Evolutionary conservation across 345 rosid species (phyloP).

Genomic region (Eucalyptus curtisii): DNA sequence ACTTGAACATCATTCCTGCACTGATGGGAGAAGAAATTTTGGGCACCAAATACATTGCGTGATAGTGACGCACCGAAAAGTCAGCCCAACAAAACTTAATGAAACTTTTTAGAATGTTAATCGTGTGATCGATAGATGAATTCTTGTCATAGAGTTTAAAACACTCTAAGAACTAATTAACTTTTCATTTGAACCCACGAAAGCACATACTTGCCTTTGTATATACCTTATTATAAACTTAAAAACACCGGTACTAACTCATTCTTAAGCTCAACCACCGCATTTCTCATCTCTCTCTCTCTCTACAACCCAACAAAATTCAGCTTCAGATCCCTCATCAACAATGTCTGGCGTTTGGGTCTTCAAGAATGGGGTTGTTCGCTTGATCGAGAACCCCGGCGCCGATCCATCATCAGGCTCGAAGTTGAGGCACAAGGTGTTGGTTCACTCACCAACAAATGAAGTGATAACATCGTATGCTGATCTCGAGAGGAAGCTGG

Average conservation of each 20-base stretch:
- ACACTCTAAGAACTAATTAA: neutral
- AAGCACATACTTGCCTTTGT: neutral
- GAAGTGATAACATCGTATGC: conserved; percentile 58
- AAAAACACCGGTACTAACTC: neutral
- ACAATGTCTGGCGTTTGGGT: conserved; percentile 80
- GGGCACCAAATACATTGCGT: neutral
- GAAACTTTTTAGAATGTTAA: neutral
- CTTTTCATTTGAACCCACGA: neutral
- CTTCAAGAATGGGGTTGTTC: conserved; percentile 54
- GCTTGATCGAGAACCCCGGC: conserved; percentile 43
- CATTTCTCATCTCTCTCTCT: conserved; percentile 11
- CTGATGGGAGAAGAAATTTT: neutral
- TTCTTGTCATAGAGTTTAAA: neutral
- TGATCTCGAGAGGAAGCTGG: conserved; percentile 38
- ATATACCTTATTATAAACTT: neutral
- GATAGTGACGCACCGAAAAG: neutral
- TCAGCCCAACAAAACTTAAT: too few relatives aligned
- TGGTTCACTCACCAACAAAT: conserved; percentile 32
- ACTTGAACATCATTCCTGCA: neutral
- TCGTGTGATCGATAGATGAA: neutral
- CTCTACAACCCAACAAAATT: conserved; percentile 17
- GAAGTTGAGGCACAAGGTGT: neutral
- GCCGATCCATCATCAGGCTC: conserved; percentile 17
- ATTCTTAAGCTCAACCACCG: neutral
- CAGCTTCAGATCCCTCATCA: neutral